Evolutionary conservation across 176 grass and related monocot species (phyloP).

Genomic region (Cenchrus fungigraminus): DNA sequence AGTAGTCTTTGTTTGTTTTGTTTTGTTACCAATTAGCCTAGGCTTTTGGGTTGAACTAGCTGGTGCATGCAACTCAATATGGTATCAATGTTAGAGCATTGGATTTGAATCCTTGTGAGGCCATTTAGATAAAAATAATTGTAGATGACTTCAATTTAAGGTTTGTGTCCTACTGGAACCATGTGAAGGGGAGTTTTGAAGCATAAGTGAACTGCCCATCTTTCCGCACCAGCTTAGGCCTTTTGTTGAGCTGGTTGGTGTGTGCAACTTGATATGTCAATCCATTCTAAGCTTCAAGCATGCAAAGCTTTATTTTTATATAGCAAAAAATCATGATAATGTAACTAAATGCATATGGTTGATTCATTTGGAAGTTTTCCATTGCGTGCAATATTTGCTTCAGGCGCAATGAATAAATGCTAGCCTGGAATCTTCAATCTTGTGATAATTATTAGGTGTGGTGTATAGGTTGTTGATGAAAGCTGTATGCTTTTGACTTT

Average conservation of each 20-base stretch:
- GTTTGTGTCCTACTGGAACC: background rate
- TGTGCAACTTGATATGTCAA: background rate
- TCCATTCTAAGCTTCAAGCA: background rate
- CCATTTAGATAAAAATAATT: too few species aligned
- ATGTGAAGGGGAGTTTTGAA: background rate
- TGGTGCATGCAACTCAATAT: background rate
- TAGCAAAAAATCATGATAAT: background rate
- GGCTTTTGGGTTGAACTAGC: background rate
- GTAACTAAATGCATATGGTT: background rate
- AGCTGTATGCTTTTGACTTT: background rate
- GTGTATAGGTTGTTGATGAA: background rate
- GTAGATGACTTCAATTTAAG: too few species aligned
- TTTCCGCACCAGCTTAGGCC: background rate
- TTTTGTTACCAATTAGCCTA: background rate
- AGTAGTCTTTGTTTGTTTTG: background rate
- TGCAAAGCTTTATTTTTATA: background rate
- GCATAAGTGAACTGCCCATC: background rate
- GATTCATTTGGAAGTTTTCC: background rate
- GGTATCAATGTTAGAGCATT: background rate
- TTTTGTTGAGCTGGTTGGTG: background rate
- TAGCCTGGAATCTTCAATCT: background rate
- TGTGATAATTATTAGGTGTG: background rate
- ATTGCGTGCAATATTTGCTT: background rate
- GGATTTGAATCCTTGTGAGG: too few species aligned
- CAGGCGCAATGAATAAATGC: background rate